These are phyloP conservation scores for Sclerotinia minor DNA, from an alignment of 2,329 filamentous ascomycete species.

Conservation along the genomic window DNA sequence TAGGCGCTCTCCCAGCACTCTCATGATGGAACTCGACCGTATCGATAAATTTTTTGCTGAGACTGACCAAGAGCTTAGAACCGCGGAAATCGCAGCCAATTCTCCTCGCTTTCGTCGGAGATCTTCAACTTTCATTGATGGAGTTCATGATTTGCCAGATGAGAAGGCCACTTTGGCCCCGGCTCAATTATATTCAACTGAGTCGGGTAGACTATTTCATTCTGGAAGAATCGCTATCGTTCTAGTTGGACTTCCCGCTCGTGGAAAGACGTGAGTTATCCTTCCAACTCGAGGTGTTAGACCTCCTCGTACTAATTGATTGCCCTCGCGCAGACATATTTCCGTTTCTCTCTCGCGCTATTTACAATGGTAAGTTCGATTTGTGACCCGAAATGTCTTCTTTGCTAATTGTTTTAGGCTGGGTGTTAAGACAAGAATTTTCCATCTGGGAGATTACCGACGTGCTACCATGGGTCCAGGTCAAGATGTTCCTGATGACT, in stretches of 20 bases:
- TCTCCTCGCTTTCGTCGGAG: slow-evolving; percentile 86
- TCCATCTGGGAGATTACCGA: slow-evolving; percentile 95
- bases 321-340: slow-evolving; percentile 64
- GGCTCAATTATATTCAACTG: slow-evolving; percentile 96
- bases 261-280: slow-evolving; percentile 80
- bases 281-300: neutral
- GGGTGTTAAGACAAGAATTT: slow-evolving; percentile 96
- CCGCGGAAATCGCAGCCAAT: slow-evolving; percentile 87
- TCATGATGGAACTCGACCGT: slow-evolving; percentile 5
- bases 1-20: neutral
- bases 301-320: neutral
- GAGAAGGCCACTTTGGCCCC: slow-evolving; percentile 74
- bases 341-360: slow-evolving; percentile 95
- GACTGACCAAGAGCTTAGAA: slow-evolving; percentile 44
- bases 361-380: slow-evolving; percentile 70
- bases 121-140: slow-evolving; percentile 95
- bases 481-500: slow-evolving; percentile 88
- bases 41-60: neutral
- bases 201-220: slow-evolving; percentile 95
- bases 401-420: slow-evolving; percentile 57
- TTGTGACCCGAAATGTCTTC: neutral
- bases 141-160: slow-evolving; percentile 88
- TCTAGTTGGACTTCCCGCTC: slow-evolving; percentile 90
- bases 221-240: slow-evolving; percentile 96
- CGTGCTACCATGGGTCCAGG: slow-evolving; percentile 84